phyloP scores from a whole-genome alignment of 2,329 filamentous ascomycete genomes.

The Pyricularia pennisetigena region DNA sequence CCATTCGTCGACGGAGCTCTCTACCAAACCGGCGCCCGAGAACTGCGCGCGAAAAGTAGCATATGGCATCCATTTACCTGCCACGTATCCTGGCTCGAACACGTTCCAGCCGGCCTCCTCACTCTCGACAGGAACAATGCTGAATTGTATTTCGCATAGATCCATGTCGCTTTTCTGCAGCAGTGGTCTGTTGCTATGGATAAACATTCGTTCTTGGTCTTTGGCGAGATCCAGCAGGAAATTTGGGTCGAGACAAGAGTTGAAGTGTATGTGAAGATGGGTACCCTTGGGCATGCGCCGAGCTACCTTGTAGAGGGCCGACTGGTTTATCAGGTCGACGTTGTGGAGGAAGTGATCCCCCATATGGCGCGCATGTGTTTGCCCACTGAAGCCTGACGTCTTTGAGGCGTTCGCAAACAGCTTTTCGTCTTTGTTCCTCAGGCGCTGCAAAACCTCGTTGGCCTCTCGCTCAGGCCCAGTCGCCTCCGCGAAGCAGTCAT shows the following conservation, averaged over 20 bases:
- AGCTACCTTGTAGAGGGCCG: conserved; percentile 47
- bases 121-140: conserved; percentile 29
- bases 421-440: conserved; percentile 25
- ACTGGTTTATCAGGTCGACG: conserved; percentile 40
- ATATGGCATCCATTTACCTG: conserved; percentile 31
- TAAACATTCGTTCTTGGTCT: conserved; percentile 56
- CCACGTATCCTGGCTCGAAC: conserved; percentile 37
- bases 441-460: conserved; percentile 26
- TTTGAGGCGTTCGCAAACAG: conserved; percentile 23
- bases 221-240: conserved; percentile 46
- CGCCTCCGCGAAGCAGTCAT: conserved; percentile 20
- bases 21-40: conserved; percentile 13
- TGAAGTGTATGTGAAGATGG: conserved; percentile 70
- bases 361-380: conserved; percentile 32
- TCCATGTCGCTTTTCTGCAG: conserved; percentile 27
- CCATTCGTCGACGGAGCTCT: conserved; percentile 36
- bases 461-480: conserved; percentile 24
- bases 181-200: conserved; percentile 50
- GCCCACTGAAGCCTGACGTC: conserved; percentile 28
- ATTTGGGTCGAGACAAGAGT: conserved; percentile 56
- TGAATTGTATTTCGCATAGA: conserved; percentile 55
- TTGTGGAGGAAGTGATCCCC: conserved; percentile 52
- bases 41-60: conserved; percentile 28
- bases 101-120: conserved; percentile 28
- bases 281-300: conserved; percentile 58